These are phyloP conservation scores for Cladophialophora exuberans DNA, from an alignment of 2,329 filamentous ascomycete species.

Conservation along the genomic window DNA sequence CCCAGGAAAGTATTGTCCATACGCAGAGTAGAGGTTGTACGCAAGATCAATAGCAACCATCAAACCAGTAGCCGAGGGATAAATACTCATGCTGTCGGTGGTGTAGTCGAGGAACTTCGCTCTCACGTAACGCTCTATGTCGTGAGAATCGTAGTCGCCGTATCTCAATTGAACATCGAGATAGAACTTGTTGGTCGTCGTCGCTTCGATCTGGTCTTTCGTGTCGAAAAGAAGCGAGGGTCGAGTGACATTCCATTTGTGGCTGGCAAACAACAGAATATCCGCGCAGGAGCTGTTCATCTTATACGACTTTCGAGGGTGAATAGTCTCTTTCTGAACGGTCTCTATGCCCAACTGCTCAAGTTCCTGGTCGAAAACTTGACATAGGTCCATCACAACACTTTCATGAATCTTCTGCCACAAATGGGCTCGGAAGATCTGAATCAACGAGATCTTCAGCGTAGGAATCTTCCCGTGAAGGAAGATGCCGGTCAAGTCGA, in stretches of 20 bases:
- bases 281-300: conserved; percentile 99
- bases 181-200: conserved; percentile 99
- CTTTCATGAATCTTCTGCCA: conserved; percentile 99
- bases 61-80: conserved; percentile 91
- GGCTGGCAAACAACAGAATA: conserved; percentile 92
- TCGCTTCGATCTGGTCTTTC: conserved; percentile 91
- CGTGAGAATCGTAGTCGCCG: conserved; percentile 97
- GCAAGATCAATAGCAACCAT: conserved; percentile 98
- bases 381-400: conserved; percentile 97
- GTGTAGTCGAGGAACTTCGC: conserved; percentile 99
- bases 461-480: conserved; percentile 98
- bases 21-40: conserved; percentile 97
- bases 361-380: conserved; percentile 96
- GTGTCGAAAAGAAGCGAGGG: conserved; percentile 94
- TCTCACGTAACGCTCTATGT: conserved; percentile 95
- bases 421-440: conserved; percentile 98
- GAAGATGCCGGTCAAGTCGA: conserved; percentile 98
- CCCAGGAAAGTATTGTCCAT: conserved; percentile 98
- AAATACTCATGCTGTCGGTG: conserved; percentile 97
- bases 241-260: conserved; percentile 97
- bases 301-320: conserved; percentile 99
- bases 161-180: conserved; percentile 95
- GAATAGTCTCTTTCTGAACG: conserved; percentile 98
- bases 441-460: conserved; percentile 94
- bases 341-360: conserved; percentile 96